These are phyloP conservation scores for Ramularia collo-cygni DNA, from an alignment of 2,329 filamentous ascomycete species.

Conservation along the genomic window DNA sequence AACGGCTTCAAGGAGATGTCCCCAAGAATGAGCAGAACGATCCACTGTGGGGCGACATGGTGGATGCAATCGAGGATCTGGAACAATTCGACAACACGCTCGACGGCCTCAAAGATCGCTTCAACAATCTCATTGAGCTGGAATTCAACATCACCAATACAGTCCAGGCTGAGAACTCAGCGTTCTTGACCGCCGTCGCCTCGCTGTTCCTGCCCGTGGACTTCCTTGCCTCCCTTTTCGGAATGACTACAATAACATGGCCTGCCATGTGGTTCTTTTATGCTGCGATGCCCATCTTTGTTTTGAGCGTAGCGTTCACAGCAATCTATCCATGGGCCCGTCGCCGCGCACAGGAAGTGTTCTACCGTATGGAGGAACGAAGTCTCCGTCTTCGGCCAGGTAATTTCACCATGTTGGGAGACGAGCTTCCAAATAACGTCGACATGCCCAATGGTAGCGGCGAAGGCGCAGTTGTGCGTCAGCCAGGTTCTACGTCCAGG, in stretches of 20 bases:
- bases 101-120: constrained; percentile 31
- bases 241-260: constrained; percentile 30
- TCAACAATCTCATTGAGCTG: constrained; percentile 34
- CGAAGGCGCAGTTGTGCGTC: not conserved
- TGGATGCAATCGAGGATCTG: constrained; percentile 31
- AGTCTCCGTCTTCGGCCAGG: constrained; percentile 20
- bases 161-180: constrained; percentile 29
- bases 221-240: constrained; percentile 30
- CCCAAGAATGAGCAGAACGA: constrained; percentile 26
- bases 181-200: constrained; percentile 30
- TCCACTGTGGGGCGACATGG: constrained; percentile 31
- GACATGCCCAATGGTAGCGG: constrained; percentile 9
- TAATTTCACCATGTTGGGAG: constrained; percentile 31
- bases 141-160: constrained; percentile 35
- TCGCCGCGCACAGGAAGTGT: constrained; percentile 20
- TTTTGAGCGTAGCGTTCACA: constrained; percentile 24
- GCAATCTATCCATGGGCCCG: constrained; percentile 24
- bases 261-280: constrained; percentile 29
- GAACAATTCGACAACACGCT: constrained; percentile 30
- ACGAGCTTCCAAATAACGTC: constrained; percentile 29
- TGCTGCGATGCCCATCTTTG: constrained; percentile 28
- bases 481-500: too few species aligned
- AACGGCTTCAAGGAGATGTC: constrained; percentile 28
- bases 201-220: constrained; percentile 32
- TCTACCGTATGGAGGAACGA: constrained; percentile 24